Percentiles rank a stretch among this genome's conserved stretches.
phyloP scores from a whole-genome alignment of 2,329 filamentous ascomycete genomes.

The Diaporthe vexans region DNA sequence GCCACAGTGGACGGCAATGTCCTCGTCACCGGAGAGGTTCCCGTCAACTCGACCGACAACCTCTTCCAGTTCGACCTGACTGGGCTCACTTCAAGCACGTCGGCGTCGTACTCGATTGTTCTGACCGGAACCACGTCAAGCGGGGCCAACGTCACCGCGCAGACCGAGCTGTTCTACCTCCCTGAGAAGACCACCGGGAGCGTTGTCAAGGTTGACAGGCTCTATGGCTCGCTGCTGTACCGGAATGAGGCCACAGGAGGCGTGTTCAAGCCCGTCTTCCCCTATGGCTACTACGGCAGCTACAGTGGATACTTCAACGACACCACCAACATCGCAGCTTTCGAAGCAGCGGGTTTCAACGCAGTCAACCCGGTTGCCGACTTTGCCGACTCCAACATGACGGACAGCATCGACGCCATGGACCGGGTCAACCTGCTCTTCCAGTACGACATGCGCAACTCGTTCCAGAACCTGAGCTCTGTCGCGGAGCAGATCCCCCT shows the following conservation, averaged over 20 bases:
- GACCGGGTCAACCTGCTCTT: conserved; percentile 55
- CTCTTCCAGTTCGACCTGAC: conserved; percentile 56
- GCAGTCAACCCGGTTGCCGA: conserved; percentile 60
- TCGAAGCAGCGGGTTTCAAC: conserved; percentile 57
- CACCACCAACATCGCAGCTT: conserved; percentile 51
- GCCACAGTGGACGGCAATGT: conserved; percentile 48
- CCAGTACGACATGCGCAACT: conserved; percentile 61
- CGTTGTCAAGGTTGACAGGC: conserved; percentile 60
- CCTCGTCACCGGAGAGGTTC: conserved; percentile 53
- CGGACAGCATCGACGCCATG: conserved; percentile 55
- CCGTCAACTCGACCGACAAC: conserved; percentile 52
- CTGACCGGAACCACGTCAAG: conserved; percentile 52
- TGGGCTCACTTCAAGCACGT: conserved; percentile 51
- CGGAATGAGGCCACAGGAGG: conserved; percentile 53
- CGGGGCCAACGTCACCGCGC: conserved; percentile 54
- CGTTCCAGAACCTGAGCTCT: conserved; percentile 60
- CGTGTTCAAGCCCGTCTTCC: conserved; percentile 57
- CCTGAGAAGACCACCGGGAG: conserved; percentile 59
- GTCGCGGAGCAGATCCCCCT: conserved; percentile 55
- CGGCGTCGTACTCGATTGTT: conserved; percentile 55
- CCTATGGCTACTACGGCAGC: conserved; percentile 60
- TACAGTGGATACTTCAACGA: conserved; percentile 61
- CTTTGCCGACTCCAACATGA: conserved; percentile 53
- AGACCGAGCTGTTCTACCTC: conserved; percentile 56
- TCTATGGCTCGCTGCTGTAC: conserved; percentile 59